Base-by-base conservation (phyloP, 2,329 filamentous ascomycete genomes). In the Xylariomycetidae sp. region DNA sequence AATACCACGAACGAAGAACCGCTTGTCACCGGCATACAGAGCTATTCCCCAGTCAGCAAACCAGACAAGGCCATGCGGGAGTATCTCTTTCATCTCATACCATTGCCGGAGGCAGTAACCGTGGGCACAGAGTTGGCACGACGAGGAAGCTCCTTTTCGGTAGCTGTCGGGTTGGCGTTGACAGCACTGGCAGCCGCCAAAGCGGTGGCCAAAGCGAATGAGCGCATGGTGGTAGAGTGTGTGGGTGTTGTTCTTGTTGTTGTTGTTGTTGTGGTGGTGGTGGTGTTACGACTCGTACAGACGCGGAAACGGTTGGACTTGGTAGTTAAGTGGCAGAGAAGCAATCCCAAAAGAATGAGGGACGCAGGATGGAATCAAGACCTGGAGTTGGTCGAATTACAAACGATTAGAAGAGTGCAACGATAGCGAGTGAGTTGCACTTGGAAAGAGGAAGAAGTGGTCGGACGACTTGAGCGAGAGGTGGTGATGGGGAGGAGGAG, bases 1-100 rank as follows among this genome's bases (percentile, higher is more conserved):
- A 29, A 78, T 68, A 42, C 74, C 74, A 18, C 74, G 72, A 38
- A 79, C 50, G 47, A 75, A 77, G 63, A 78, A 79, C 39, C 74
- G 70, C 6, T 63, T 54, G 35, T 61, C 59, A 42, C 63, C 69
- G 25, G 64, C 47, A 61, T 65, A 78, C 64, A 78, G 77, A 32
- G 74, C 74, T 76, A 17, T 13, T 17, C 23, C 10, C 30, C 27
- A 19, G 37, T 55, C 19, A 56, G 45, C 34, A 26, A 32, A 12
- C 23, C 7, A 7, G 14, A 15, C 14, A 7, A 10, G 5, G 19
- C 4, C 14, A 5, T 22, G 13, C 14, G 16, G 12, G 12, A 19
- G n/a, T 8, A 17, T 18, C 15, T 6, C 10, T 10, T 14, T 18
- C 16, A 6, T 35, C 60, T 25, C 32, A 47, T 60, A 76, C 73